Evolutionary conservation across 169 alveolate species (phyloP).

Genomic region (Cryptosporidium baileyi): DNA sequence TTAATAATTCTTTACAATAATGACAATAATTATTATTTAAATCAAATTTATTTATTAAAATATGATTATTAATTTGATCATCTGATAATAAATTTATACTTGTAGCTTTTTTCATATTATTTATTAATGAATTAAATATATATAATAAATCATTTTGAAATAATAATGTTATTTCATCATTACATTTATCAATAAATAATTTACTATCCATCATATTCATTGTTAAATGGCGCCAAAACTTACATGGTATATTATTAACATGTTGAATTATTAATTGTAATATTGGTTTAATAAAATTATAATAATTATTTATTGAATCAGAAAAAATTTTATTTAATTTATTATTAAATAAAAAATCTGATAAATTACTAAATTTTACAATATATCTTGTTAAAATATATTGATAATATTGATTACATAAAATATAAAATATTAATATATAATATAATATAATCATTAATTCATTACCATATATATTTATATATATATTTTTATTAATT

Average conservation of each 20-base stretch:
- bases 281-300: constrained; percentile 20
- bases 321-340: background rate
- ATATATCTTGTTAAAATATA: background rate
- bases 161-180: constrained; percentile 27
- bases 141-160: constrained; percentile 23
- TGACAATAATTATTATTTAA: background rate
- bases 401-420: constrained; percentile 2
- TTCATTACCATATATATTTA: background rate
- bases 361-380: background rate
- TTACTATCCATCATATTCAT: constrained; percentile 31
- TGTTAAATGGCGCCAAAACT: constrained; percentile 46
- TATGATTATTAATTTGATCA: background rate
- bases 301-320: background rate
- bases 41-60: background rate
- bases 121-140: constrained; percentile 7
- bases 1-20: background rate
- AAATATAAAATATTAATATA: background rate
- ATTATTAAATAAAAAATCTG: background rate
- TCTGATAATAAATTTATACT: background rate
- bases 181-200: constrained; percentile 44
- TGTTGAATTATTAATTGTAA: background rate
- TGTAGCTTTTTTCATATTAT: background rate
- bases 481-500: background rate
- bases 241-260: constrained; percentile 10
- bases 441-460: background rate